Conservation (phyloP, 2,329 filamentous ascomycete species). For the Hirsutella rhossiliensis region DNA sequence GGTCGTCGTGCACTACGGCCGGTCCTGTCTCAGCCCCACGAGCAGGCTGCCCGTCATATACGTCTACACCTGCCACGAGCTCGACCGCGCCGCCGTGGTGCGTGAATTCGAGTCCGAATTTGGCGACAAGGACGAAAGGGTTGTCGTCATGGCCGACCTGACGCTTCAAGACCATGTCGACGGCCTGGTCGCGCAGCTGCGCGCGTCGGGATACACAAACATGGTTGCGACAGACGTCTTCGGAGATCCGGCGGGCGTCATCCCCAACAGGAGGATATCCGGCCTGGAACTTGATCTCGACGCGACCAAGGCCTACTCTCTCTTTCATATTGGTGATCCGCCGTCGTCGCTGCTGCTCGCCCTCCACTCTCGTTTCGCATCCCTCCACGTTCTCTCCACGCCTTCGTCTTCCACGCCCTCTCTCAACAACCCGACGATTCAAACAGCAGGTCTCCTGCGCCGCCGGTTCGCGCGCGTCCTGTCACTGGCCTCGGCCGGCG, state of each 20-base stretch:
- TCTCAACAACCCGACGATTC: conserved; percentile 31
- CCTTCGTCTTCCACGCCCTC: conserved; percentile 30
- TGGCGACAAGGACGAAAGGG: conserved; percentile 45
- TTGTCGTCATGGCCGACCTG: conserved; percentile 81
- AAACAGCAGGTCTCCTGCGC: conserved; percentile 49
- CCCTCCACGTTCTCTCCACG: conserved; percentile 68
- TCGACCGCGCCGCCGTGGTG: conserved; percentile 48
- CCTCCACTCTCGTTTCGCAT: conserved; percentile 68
- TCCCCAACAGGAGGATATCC: conserved; percentile 72
- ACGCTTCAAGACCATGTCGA: conserved; percentile 69
- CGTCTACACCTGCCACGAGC: conserved; percentile 65
- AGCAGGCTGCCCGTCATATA: conserved; percentile 79
- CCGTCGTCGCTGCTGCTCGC: conserved; percentile 76
- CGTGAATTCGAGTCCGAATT: conserved; percentile 58
- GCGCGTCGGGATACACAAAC: conserved; percentile 52
- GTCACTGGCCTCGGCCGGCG: conserved; percentile 63
- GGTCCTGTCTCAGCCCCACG: conserved; percentile 84
- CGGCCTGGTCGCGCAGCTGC: conserved; percentile 41
- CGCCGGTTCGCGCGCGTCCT: conserved; percentile 83
- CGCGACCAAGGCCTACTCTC: conserved; percentile 52
- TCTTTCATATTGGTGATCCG: conserved; percentile 79
- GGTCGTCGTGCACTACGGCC: conserved; percentile 86
- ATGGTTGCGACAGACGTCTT: conserved; percentile 60
- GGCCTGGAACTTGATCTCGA: conserved; percentile 22
- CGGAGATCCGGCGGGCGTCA: conserved; percentile 63